Evolutionary conservation across 2,329 filamentous ascomycete species (phyloP).

Genomic region (Exophiala sp.): DNA sequence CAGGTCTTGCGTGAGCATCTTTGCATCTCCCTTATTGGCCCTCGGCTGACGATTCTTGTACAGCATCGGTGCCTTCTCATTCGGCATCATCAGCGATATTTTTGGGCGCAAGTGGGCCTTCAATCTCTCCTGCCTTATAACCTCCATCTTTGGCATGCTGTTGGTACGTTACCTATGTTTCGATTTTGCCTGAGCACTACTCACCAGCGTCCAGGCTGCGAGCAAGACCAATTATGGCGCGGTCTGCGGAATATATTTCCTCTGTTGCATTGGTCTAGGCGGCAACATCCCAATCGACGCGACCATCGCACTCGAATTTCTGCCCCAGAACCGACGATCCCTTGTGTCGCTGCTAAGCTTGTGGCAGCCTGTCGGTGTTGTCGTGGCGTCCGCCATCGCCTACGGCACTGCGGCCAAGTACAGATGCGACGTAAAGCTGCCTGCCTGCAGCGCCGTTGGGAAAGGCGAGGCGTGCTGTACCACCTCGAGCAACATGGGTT

Average conservation of each 20-base stretch:
- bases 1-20: slow-evolving; percentile 59
- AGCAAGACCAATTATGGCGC: slow-evolving; percentile 40
- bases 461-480: slow-evolving; percentile 17
- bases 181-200: no score
- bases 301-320: slow-evolving; percentile 53
- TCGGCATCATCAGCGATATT: slow-evolving; percentile 75
- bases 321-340: slow-evolving; percentile 52
- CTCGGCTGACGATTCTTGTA: no score
- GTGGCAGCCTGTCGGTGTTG: slow-evolving; percentile 82
- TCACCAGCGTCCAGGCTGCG: neutral
- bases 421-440: slow-evolving; percentile 36
- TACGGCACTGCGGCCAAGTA: slow-evolving; percentile 70
- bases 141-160: slow-evolving; percentile 65
- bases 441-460: slow-evolving; percentile 14
- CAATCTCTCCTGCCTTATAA: slow-evolving; percentile 72
- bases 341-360: slow-evolving; percentile 75
- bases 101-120: slow-evolving; percentile 74
- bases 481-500: slow-evolving; percentile 20
- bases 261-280: slow-evolving; percentile 42
- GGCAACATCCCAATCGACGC: slow-evolving; percentile 32
- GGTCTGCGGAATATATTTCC: slow-evolving; percentile 53
- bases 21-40: no score
- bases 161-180: neutral
- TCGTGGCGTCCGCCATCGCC: slow-evolving; percentile 59
- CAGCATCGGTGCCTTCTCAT: slow-evolving; percentile 64